Evolutionary conservation across 2,329 filamentous ascomycete species (phyloP).

Genomic region (Pyrenophora tritici-repentis): DNA sequence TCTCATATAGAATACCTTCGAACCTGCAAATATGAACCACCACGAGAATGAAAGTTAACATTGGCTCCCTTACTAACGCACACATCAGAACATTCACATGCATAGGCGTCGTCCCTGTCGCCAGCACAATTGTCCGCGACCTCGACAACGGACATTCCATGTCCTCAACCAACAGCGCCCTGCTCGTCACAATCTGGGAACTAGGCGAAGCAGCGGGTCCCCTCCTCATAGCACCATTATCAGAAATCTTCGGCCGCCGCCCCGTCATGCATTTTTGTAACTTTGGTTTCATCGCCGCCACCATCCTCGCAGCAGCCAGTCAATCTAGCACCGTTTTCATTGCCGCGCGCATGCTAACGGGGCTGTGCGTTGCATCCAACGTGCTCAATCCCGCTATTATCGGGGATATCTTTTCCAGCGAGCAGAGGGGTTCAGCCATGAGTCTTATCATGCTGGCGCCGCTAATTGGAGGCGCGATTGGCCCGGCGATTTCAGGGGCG

Average conservation of each 20-base stretch:
- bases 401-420: conserved; percentile 64
- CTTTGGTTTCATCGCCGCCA: conserved; percentile 52
- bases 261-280: conserved; percentile 47
- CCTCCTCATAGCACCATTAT: conserved; percentile 42
- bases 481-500: conserved; percentile 60
- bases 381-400: conserved; percentile 68
- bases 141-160: conserved; percentile 27
- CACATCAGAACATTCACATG: conserved; percentile 44
- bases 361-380: conserved; percentile 53
- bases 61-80: too few species aligned
- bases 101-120: conserved; percentile 45
- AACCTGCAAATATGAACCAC: too few species aligned
- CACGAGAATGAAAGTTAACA: neutral
- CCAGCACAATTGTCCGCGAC: conserved; percentile 38
- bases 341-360: conserved; percentile 51
- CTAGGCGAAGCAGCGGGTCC: conserved; percentile 45
- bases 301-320: conserved; percentile 47
- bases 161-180: conserved; percentile 31
- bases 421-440: conserved; percentile 64
- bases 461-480: conserved; percentile 62
- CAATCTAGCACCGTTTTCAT: conserved; percentile 49
- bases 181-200: conserved; percentile 46
- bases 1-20: neutral
- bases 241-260: conserved; percentile 41
- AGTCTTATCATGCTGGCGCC: conserved; percentile 62